Percentiles rank a stretch among this genome's conserved stretches.
Conservation (phyloP, 2,329 filamentous ascomycete species). For the Verticillium zaregamsianum region DNA sequence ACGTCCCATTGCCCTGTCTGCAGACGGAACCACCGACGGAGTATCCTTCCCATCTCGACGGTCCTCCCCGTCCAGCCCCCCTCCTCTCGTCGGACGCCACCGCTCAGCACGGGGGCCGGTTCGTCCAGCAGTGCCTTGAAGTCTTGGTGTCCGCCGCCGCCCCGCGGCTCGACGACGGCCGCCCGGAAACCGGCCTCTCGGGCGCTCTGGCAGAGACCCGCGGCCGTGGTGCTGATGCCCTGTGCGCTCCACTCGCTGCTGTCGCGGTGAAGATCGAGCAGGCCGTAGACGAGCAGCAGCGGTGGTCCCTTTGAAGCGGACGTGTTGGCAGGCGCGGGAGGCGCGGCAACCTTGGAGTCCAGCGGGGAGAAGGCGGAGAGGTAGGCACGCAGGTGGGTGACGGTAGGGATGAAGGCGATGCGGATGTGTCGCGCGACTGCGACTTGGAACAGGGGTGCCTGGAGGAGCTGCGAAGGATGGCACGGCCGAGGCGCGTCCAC, state of each 20-base stretch:
- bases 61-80: slow-evolving; percentile 54
- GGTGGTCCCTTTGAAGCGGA: slow-evolving; percentile 21
- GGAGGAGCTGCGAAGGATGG: slow-evolving; percentile 36
- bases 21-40: slow-evolving; percentile 64
- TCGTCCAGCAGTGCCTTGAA: slow-evolving; percentile 41
- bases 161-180: slow-evolving; percentile 42
- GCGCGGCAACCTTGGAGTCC: slow-evolving; percentile 31
- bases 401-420: slow-evolving; percentile 68
- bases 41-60: slow-evolving; percentile 51
- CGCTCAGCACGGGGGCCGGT: slow-evolving; percentile 58
- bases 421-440: slow-evolving; percentile 65
- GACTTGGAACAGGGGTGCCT: slow-evolving; percentile 64
- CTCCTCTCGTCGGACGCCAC: slow-evolving; percentile 46
- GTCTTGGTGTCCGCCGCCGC: slow-evolving; percentile 19
- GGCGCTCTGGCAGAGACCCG: slow-evolving; percentile 59
- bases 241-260: slow-evolving; percentile 74
- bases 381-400: slow-evolving; percentile 74
- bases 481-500: neutral
- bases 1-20: slow-evolving; percentile 29
- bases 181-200: slow-evolving; percentile 36
- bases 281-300: slow-evolving; percentile 59
- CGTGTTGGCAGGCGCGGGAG: slow-evolving; percentile 20
- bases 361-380: slow-evolving; percentile 52
- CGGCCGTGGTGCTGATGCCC: slow-evolving; percentile 60
- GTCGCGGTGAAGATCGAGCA: slow-evolving; percentile 60